These are phyloP conservation scores for Picea glauca DNA, from an alignment of 75 land plant species.

Conservation along the genomic window DNA sequence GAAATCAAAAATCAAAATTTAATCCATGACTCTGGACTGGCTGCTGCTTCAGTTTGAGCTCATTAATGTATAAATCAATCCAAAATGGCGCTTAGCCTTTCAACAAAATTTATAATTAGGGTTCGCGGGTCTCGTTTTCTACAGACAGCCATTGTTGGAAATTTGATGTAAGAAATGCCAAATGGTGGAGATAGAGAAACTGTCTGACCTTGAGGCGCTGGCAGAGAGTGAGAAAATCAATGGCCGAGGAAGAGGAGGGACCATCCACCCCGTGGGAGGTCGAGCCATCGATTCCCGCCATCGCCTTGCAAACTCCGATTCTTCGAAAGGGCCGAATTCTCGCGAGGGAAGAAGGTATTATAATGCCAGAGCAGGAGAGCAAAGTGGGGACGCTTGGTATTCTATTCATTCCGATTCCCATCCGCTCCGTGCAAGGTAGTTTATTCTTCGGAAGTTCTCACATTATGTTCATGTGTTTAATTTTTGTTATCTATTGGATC, in stretches of 20 bases:
- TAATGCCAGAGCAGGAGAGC: background rate
- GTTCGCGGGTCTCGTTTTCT: no score
- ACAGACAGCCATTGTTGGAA: no score
- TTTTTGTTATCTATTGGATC: no score
- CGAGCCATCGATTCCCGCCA: slow-evolving; percentile 3
- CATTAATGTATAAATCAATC: no score
- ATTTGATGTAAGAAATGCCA: background rate
- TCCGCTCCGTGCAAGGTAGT: background rate
- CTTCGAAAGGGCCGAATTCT: background rate
- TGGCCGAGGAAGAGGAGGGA: slow-evolving; percentile 55
- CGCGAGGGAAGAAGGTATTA: background rate
- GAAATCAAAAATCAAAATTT: no score
- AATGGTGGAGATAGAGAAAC: background rate
- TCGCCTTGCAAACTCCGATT: background rate
- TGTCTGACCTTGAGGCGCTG: slow-evolving; percentile 79
- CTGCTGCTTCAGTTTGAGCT: no score
- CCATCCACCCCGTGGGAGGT: background rate
- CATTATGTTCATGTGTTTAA: no score
- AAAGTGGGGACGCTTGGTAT: background rate
- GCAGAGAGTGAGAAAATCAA: slow-evolving; percentile 89
- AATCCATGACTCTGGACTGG: no score
- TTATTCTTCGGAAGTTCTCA: no score
- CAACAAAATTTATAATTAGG: no score
- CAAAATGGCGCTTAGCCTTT: no score
- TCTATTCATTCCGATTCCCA: background rate